Percentiles rank a stretch among this genome's conserved stretches.
Conservation (phyloP, 768 basidiomycete genomes). For the Daedaleopsis sinensis region DNA sequence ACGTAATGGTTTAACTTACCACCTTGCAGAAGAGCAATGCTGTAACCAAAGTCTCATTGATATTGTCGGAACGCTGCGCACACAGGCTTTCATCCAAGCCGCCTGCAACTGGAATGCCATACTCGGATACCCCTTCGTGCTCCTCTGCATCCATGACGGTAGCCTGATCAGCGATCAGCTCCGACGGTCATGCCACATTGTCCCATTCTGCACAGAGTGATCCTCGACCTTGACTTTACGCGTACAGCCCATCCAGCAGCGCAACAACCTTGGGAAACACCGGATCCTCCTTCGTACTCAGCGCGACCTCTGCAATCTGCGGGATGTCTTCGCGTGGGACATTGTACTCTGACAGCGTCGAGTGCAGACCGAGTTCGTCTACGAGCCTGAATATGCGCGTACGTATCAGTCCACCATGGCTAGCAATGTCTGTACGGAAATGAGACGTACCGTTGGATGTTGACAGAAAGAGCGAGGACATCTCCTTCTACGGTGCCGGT, state of each 20-base stretch:
- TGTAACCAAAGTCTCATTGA: no score
- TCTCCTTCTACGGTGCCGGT: conserved; percentile 46
- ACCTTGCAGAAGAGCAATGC: no score
- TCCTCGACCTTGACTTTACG: conserved; percentile 50
- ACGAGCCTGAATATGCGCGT: conserved; percentile 53
- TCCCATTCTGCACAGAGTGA: no score
- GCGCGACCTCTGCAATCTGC: conserved; percentile 50
- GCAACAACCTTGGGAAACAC: not conserved
- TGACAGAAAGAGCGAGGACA: conserved; percentile 53
- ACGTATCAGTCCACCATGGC: not conserved
- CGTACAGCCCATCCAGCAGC: not conserved
- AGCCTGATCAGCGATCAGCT: no score
- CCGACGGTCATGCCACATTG: no score
- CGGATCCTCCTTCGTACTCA: conserved; percentile 22
- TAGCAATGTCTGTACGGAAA: not conserved
- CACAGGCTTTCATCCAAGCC: no score
- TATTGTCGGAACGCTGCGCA: no score
- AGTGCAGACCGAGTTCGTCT: conserved; percentile 55
- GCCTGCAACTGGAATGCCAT: no score
- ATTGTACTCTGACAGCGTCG: conserved; percentile 58
- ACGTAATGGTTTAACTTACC: no score
- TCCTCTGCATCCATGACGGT: no score
- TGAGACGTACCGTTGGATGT: conserved; percentile 53
- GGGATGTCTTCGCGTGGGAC: conserved; percentile 60
- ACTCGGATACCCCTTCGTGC: no score